phyloP scores from a whole-genome alignment of 169 alveolate genomes.

The Plasmodium berghei region DNA sequence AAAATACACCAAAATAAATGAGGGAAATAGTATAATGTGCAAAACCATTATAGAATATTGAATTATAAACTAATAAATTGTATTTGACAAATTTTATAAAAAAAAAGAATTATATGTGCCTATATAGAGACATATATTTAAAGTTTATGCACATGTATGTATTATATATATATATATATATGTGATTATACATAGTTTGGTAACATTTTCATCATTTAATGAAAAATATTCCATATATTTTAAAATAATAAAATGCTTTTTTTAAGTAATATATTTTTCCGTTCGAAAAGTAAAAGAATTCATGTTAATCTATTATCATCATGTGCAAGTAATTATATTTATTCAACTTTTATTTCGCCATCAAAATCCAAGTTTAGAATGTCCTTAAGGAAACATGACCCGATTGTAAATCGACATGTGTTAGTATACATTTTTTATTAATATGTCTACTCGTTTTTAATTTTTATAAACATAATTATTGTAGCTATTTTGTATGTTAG shows the following conservation, averaged over 20 bases:
- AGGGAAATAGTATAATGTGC: not conserved
- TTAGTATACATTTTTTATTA: slow-evolving; percentile 55
- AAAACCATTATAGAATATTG: not conserved
- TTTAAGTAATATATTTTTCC: slow-evolving; percentile 79
- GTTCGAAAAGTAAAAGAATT: slow-evolving; percentile 88
- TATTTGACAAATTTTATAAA: not conserved
- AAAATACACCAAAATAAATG: not conserved
- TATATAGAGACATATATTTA: not conserved
- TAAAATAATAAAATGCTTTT: slow-evolving; percentile 79
- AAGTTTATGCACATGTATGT: not conserved
- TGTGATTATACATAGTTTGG: not conserved
- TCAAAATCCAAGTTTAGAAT: slow-evolving; percentile 84
- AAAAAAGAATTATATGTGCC: too few species aligned
- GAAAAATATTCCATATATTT: not conserved
- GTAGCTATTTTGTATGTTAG: not conserved
- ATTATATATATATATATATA: too few species aligned
- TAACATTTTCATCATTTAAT: not conserved
- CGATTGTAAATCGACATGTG: slow-evolving; percentile 89
- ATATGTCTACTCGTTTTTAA: not conserved
- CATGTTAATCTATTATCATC: slow-evolving; percentile 86
- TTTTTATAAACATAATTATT: too few species aligned
- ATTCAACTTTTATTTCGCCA: slow-evolving; percentile 88
- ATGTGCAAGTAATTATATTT: slow-evolving; percentile 86
- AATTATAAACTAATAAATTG: not conserved
- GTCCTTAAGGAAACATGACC: slow-evolving; percentile 89